Evolutionary conservation across 768 basidiomycete species (phyloP).

Genomic region (Hydnomerulius pinastri): DNA sequence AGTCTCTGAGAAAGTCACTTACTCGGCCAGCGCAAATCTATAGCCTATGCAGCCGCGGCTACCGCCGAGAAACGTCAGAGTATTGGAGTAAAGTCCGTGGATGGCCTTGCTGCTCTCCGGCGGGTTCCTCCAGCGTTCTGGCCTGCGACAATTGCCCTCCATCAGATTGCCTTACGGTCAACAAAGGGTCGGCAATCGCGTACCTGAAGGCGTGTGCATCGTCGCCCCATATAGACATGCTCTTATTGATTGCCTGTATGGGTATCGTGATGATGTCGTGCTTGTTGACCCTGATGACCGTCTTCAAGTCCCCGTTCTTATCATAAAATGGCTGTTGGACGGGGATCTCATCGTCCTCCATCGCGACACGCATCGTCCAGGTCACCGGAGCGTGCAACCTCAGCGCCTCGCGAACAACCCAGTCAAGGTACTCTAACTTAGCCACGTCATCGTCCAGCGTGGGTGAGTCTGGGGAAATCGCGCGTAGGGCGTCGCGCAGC

Average conservation of each 20-base stretch:
- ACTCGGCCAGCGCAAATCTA: constrained; percentile 63
- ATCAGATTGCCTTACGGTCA: constrained; percentile 24
- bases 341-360: constrained; percentile 53
- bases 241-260: constrained; percentile 61
- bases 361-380: constrained; percentile 58
- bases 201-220: constrained; percentile 65
- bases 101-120: constrained; percentile 39
- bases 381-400: constrained; percentile 58
- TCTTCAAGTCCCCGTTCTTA: constrained; percentile 30
- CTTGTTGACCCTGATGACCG: constrained; percentile 41
- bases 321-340: constrained; percentile 38
- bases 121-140: constrained; percentile 53
- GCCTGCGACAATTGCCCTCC: constrained; percentile 35
- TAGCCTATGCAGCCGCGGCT: constrained; percentile 64
- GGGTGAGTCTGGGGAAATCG: constrained; percentile 19
- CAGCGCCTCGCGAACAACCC: constrained; percentile 59
- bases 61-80: constrained; percentile 59
- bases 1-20: constrained; percentile 29
- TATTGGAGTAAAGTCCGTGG: constrained; percentile 55
- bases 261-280: constrained; percentile 63
- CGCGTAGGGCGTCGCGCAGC: constrained; percentile 48
- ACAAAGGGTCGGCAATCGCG: constrained; percentile 26
- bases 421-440: constrained; percentile 58
- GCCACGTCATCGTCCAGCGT: constrained; percentile 32
- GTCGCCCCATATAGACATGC: constrained; percentile 57